Conservation (phyloP, 805 yeast species). For the Candida silvicultrix region DNA sequence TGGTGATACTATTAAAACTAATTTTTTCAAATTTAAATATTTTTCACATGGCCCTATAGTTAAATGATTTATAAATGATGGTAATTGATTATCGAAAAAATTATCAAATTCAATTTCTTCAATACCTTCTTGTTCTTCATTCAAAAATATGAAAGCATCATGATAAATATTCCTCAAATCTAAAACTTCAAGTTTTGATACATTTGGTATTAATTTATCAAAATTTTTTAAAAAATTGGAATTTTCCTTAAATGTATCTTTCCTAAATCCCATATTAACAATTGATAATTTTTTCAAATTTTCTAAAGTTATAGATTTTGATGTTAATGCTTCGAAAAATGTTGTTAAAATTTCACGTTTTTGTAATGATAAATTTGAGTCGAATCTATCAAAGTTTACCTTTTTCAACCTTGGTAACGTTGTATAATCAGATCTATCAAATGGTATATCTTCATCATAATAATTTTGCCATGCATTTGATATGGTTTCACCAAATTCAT, state of each 20-base stretch:
- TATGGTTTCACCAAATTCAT: neutral
- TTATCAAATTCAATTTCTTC: neutral
- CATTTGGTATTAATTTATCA: neutral
- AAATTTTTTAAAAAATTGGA: neutral
- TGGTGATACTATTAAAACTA: neutral
- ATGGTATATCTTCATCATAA: no score
- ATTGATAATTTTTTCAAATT: neutral
- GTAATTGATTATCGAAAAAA: no score
- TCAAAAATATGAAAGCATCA: neutral
- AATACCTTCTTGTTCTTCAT: neutral
- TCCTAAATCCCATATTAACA: neutral
- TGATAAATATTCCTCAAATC: conserved; percentile 1
- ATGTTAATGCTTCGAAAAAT: neutral
- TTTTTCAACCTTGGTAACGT: no score
- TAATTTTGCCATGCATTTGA: no score
- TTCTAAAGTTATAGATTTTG: neutral
- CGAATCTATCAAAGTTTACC: no score
- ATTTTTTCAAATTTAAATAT: neutral
- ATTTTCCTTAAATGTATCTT: neutral
- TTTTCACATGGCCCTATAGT: neutral
- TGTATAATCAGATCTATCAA: no score
- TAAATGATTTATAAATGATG: neutral
- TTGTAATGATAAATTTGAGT: no score
- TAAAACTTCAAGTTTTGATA: neutral
- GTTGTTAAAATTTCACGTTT: neutral